Conservation (phyloP, 108 stramenopile genomes). For the Aurantiochytrium sp. region DNA sequence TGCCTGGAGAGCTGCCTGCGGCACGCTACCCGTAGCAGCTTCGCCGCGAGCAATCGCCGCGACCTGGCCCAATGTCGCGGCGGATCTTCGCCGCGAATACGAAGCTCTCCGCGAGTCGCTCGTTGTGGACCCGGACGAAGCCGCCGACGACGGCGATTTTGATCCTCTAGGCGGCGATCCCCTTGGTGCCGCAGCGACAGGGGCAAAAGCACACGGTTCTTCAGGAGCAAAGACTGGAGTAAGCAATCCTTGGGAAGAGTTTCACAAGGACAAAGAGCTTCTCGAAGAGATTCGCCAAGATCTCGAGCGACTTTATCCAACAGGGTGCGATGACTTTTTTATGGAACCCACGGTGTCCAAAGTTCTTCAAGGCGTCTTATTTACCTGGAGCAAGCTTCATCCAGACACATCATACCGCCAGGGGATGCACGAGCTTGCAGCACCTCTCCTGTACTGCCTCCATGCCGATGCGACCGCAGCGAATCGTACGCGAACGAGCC, state of each 20-base stretch:
- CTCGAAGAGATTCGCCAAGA: constrained; percentile 25
- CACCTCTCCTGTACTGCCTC: constrained; percentile 24
- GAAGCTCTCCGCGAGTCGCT: neutral
- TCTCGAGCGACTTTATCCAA: constrained; percentile 32
- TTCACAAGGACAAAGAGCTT: constrained; percentile 17
- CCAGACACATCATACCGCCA: constrained; percentile 33
- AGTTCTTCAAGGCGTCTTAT: constrained; percentile 32
- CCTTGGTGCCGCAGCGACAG: neutral
- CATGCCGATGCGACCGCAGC: constrained; percentile 23
- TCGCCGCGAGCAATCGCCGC: neutral
- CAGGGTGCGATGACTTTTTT: constrained; percentile 34
- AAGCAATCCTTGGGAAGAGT: neutral
- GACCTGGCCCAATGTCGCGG: neutral
- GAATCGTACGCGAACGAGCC: too few species aligned
- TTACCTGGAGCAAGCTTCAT: constrained; percentile 35
- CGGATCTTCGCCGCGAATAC: neutral
- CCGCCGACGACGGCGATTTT: neutral
- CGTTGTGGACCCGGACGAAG: neutral
- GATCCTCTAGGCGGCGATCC: neutral
- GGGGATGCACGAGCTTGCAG: constrained; percentile 49
- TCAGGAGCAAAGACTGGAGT: neutral
- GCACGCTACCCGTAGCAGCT: neutral
- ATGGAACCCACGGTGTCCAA: constrained; percentile 19
- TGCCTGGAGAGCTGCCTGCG: neutral
- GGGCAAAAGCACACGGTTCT: too few species aligned